A percentile compares a stretch with the other conserved stretches of the same genome.
Conservation (phyloP, 140 eudicot genomes). For the Flaveria floridana region DNA sequence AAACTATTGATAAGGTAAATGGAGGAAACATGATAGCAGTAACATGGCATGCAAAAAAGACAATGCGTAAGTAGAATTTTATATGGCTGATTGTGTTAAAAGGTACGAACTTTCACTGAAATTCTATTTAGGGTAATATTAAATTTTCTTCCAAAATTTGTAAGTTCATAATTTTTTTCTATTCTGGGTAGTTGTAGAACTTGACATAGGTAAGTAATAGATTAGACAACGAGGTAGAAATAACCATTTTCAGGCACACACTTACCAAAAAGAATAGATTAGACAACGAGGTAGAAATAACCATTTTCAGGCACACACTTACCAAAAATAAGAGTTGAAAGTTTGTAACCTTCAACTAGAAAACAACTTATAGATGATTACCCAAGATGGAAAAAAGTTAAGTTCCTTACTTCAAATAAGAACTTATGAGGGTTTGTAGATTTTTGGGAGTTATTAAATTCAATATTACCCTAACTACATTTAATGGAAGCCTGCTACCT, state of each 20-base stretch:
- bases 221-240: neutral
- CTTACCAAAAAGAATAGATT: too few species aligned
- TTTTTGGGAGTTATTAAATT: neutral
- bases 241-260: neutral
- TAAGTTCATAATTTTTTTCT: neutral
- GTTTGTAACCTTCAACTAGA: neutral
- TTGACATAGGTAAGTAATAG: neutral
- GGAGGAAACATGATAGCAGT: slow-evolving; percentile 2
- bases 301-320: slow-evolving; percentile 1
- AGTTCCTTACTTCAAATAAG: neutral
- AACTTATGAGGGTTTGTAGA: neutral
- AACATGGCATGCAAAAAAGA: slow-evolving; percentile 16
- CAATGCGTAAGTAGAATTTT: slow-evolving; percentile 4
- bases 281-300: neutral
- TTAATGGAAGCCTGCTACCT: neutral
- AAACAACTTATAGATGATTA: slow-evolving; percentile 2
- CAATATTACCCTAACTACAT: neutral
- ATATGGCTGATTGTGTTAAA: neutral
- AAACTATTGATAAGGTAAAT: slow-evolving; percentile 24
- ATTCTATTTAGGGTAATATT: neutral
- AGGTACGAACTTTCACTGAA: neutral
- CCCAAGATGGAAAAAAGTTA: neutral
- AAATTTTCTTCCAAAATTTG: neutral
- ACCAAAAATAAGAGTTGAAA: neutral
- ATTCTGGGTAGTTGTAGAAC: neutral